phyloP scores from a whole-genome alignment of 2,329 filamentous ascomycete species.

The Aspergillus viridinutans region DNA sequence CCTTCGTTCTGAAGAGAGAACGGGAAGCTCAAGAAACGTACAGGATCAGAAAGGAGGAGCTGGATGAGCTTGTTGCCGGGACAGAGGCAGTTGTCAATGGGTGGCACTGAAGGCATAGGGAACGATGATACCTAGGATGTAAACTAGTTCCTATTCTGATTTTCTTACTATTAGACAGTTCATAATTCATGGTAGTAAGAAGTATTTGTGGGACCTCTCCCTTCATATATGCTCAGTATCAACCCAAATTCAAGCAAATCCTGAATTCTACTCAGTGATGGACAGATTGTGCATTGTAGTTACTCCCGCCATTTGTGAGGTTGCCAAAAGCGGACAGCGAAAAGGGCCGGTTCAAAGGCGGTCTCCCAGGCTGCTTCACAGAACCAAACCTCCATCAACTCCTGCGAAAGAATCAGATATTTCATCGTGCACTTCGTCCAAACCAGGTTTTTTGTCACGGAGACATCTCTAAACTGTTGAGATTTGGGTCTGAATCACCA shows the following conservation, averaged over 20 bases:
- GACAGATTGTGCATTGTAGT: neutral
- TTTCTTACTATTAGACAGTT: neutral
- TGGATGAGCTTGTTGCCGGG: constrained; percentile 54
- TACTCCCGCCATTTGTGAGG: neutral
- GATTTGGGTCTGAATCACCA: constrained; percentile 25
- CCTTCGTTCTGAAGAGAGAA: constrained; percentile 73
- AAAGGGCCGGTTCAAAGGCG: constrained; percentile 14
- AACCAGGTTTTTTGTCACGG: constrained; percentile 10
- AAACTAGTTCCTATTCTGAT: neutral
- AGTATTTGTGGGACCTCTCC: neutral
- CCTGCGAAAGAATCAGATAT: constrained; percentile 2
- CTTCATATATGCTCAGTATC: neutral
- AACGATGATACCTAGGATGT: neutral
- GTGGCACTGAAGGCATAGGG: constrained; percentile 27
- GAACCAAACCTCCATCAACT: constrained; percentile 12
- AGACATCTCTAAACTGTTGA: constrained; percentile 1
- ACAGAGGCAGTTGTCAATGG: constrained; percentile 33
- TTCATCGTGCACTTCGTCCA: constrained; percentile 10
- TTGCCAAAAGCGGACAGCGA: constrained; percentile 14
- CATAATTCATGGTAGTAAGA: neutral
- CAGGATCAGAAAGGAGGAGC: constrained; percentile 69
- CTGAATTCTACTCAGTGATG: neutral
- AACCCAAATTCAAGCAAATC: neutral
- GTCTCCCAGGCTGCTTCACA: constrained; percentile 13
- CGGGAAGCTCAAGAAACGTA: constrained; percentile 88